Conservation (phyloP, 441 rosid genomes). For the Kokia cookei region DNA sequence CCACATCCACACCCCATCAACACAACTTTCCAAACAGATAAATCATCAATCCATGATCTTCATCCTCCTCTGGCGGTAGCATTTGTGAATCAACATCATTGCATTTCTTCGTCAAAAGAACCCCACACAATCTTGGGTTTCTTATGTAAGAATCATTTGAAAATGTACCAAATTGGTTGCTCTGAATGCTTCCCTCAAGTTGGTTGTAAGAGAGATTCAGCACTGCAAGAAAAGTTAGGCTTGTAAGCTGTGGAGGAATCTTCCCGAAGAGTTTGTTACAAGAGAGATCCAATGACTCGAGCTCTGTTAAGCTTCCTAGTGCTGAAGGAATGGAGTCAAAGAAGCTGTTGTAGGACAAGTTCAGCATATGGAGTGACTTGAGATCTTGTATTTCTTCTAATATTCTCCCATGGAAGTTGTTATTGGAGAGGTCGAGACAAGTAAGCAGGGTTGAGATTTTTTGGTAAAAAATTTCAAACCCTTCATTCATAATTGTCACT, state of each 20-base stretch:
- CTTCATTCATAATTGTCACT: neutral
- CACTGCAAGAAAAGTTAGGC: slow-evolving; percentile 28
- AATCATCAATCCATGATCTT: neutral
- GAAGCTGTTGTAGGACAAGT: slow-evolving; percentile 25
- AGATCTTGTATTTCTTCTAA: neutral
- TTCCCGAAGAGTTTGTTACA: neutral
- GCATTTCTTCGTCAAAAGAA: slow-evolving; percentile 15
- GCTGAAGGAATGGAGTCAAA: slow-evolving; percentile 20
- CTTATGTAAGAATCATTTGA: slow-evolving; percentile 4
- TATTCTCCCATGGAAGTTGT: neutral
- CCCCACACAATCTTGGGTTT: slow-evolving; percentile 32
- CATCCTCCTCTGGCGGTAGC: neutral
- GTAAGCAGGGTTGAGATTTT: neutral
- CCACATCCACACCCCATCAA: neutral
- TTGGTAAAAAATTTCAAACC: neutral
- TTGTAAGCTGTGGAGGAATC: slow-evolving; percentile 24
- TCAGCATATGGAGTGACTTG: neutral
- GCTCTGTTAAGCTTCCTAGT: slow-evolving; percentile 7
- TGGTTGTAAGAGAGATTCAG: slow-evolving; percentile 11
- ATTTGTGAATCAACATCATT: neutral
- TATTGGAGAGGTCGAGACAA: neutral
- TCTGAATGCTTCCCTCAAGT: slow-evolving; percentile 30
- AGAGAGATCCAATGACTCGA: too few relatives aligned
- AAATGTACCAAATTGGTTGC: slow-evolving; percentile 30
- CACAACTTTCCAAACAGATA: neutral